Evolutionary conservation across 495 filamentous ascomycete species (phyloP), one percentile per base, ranked within the genome.

Genomic region (Penicillium cinerascens): DNA sequence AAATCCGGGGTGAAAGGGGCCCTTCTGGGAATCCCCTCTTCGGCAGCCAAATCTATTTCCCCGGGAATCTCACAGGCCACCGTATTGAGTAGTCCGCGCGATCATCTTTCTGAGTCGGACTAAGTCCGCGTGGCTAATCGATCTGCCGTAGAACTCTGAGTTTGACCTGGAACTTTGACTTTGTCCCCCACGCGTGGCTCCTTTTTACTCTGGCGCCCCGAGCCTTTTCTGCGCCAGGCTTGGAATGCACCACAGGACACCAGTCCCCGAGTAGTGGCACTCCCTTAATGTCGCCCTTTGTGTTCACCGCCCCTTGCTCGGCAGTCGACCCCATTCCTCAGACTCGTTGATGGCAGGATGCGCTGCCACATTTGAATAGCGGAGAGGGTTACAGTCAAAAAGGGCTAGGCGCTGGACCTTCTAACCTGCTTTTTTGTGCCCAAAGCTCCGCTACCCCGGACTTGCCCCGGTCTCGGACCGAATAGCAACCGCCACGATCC

Each of bases 81-180:
- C 20, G 16, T 18, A 11, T 11, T 4, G 20, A 8, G 38, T 18
- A 9, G 6, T 16, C 16, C 16, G 20, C 16, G 42, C 23, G 15
- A 44, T n/a, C 15, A 20, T 7, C 21, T n/a, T 44, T 44, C 17
- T 41, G 13, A 4, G 26, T 47, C 45, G 45, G 45, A 47, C 33
- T n/a, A 37, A 38, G 33, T 47, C 45, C 45, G 45, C 13, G 18
- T 1, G 25, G 16, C 22, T 26, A 8, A 44, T 13, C 13, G 42
- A 38, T 47, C 45, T 22, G 45, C 44, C 44, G 44, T 47, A 27
- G 45, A 47, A 23, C 33, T 29, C 18, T 35, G 2, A 44, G 23
- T 44, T 44, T 44, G 21, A 17, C 11, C 21, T 11, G 15, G 16
- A 21, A n/a, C 38, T 41, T 41, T 41, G 20, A 41, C 38, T 41